Percentiles rank a stretch among this genome's conserved stretches.
phyloP scores from a whole-genome alignment of 1,284 basidiomycete genomes.

The Fomitopsis betulina region DNA sequence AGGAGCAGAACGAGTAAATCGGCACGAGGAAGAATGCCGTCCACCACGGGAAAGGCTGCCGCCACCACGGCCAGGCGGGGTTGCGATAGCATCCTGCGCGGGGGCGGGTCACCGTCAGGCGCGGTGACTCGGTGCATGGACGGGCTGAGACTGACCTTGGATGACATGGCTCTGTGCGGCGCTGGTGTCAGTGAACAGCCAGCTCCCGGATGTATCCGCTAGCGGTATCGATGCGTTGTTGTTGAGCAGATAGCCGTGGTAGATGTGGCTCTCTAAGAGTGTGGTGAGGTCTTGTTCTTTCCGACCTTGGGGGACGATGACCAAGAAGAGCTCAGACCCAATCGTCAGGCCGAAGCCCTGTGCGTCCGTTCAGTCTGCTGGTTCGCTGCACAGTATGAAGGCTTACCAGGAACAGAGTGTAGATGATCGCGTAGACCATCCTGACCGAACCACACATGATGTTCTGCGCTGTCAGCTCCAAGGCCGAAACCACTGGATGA shows the following conservation, averaged over 20 bases:
- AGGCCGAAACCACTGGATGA: constrained; percentile 68
- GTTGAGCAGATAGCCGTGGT: constrained; percentile 62
- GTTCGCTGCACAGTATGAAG: not conserved
- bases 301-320: constrained; percentile 68
- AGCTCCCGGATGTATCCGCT: constrained; percentile 48
- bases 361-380: constrained; percentile 5
- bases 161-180: constrained; percentile 30
- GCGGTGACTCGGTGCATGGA: not conserved
- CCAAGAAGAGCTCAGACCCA: constrained; percentile 80
- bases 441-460: constrained; percentile 84
- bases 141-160: constrained; percentile 38
- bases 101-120: not conserved
- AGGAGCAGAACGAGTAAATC: constrained; percentile 71
- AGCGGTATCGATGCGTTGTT: constrained; percentile 48
- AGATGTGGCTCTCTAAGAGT: constrained; percentile 30
- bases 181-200: constrained; percentile 53
- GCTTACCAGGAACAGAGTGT: constrained; percentile 74
- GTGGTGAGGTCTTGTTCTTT: constrained; percentile 37
- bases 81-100: constrained; percentile 66
- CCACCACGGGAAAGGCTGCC: constrained; percentile 74
- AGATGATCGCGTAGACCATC: constrained; percentile 86
- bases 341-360: constrained; percentile 84
- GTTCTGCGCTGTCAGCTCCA: constrained; percentile 81
- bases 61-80: constrained; percentile 71
- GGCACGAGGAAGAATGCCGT: constrained; percentile 76